Evolutionary conservation across 1,284 basidiomycete genomes (phyloP).

Genomic region (Flammula alnicola): DNA sequence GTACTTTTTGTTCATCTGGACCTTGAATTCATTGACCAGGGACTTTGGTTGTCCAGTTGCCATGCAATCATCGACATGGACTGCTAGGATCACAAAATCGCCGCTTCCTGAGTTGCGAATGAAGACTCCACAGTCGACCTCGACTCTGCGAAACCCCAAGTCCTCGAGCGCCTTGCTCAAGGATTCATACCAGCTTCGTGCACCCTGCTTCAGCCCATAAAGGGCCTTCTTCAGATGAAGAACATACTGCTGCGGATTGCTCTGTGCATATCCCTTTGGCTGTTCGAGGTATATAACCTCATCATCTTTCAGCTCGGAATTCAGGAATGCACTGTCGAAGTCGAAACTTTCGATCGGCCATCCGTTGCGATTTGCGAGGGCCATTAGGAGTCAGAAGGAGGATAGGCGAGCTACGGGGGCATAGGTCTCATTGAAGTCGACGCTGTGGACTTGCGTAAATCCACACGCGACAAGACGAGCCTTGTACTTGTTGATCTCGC

Average conservation of each 20-base stretch:
- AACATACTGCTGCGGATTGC: no score
- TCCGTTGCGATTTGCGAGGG: no score
- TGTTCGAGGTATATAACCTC: no score
- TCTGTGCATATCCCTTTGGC: no score
- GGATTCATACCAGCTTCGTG: background rate
- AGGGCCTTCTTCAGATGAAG: background rate
- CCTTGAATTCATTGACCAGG: slow-evolving; percentile 6
- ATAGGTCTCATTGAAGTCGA: background rate
- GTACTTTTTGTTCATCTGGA: background rate
- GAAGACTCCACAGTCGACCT: slow-evolving; percentile 16
- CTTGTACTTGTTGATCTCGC: background rate
- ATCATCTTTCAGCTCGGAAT: no score
- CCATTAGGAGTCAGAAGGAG: background rate
- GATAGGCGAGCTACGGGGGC: background rate
- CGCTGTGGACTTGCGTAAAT: background rate
- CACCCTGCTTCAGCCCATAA: slow-evolving; percentile 2
- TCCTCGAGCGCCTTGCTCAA: slow-evolving; percentile 4
- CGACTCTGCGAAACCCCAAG: slow-evolving; percentile 9
- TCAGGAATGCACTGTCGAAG: no score
- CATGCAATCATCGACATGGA: slow-evolving; percentile 16
- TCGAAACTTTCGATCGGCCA: no score
- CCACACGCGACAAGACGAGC: background rate
- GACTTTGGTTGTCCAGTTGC: background rate
- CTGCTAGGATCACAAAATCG: slow-evolving; percentile 8
- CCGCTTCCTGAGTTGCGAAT: background rate